Evolutionary conservation across 2,329 filamentous ascomycete species (phyloP), one percentile per base, ranked within the genome.

Genomic region (Chrysoporthe austroafricana): DNA sequence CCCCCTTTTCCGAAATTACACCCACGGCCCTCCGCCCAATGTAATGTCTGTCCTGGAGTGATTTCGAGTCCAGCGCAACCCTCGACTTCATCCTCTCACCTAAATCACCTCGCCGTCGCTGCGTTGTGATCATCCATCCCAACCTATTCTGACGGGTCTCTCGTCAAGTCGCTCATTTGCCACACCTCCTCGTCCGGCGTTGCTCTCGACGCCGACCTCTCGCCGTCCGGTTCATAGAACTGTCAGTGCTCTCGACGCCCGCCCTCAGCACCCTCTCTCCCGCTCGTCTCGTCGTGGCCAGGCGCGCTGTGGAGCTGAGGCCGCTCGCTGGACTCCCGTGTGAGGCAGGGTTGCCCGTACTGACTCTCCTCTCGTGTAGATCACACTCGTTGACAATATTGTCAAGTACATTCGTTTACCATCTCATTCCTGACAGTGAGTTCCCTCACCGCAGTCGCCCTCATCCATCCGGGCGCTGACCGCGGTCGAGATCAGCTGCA

Each of bases 391-490:
- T 86, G 82, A 83, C 69, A 73, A 76, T 73, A 76, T 77, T 81
- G 84, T 87, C 85, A 86, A 85, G 81, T 86, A 85, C 85, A 85
- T 80, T 88, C 86, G 81, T 85, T 87, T 42, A 6, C 36, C 59
- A 73, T 73, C 78, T 76, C 74, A 72, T 74, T 76, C 79, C 83
- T 85, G 83, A 85, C 84, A 82, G 80, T 82, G 73, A 79, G 79
- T 81, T 43, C 64, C 26, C 61, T 66, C 66, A 62, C 66, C 67
- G 43, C 59, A 34, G 50, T 68, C 62, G 66, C 63, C 64, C 46
- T 72, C 66, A 59, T 56, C 63, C 69, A 11, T 54, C 44, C 26
- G 57, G 66, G 66, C 70, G 71, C 74, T 76, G 70, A 74, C 72
- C 63, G 21, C 58, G 34, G 42, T 68, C 60, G 57, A 60, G 65